These are phyloP conservation scores for Fusarium succisae DNA, from an alignment of 2,329 filamentous ascomycete species.

Conservation along the genomic window DNA sequence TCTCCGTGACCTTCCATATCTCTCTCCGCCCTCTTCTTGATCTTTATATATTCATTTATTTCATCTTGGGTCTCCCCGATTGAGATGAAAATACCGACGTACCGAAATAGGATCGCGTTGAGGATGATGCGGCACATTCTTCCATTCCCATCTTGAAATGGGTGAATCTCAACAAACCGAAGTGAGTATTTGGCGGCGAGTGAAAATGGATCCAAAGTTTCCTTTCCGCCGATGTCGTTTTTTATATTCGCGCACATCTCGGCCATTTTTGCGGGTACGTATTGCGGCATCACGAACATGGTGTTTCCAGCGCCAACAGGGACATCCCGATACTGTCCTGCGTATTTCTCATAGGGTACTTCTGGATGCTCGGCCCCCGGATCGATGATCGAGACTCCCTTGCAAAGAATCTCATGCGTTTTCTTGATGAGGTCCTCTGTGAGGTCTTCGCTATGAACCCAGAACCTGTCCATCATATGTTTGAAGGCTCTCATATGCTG, in stretches of 20 bases:
- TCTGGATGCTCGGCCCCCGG: neutral
- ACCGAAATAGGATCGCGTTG: conserved; percentile 48
- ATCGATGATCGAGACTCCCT: conserved; percentile 1
- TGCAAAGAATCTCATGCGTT: conserved; percentile 30
- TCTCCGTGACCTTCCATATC: conserved; percentile 43
- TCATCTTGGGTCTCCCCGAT: conserved; percentile 39
- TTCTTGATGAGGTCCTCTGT: conserved; percentile 33
- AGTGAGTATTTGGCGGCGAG: conserved; percentile 43
- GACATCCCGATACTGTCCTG: conserved; percentile 37
- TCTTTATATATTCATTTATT: conserved; percentile 30
- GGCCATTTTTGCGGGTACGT: conserved; percentile 40
- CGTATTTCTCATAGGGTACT: conserved; percentile 31
- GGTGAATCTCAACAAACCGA: conserved; percentile 50
- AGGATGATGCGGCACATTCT: conserved; percentile 50
- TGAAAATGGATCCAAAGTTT: conserved; percentile 43
- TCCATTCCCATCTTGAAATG: conserved; percentile 53
- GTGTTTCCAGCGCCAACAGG: conserved; percentile 39
- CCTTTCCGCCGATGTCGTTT: conserved; percentile 12
- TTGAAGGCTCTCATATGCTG: conserved; percentile 38
- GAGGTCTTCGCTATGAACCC: neutral
- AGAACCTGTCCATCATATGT: conserved; percentile 26
- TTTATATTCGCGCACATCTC: conserved; percentile 39
- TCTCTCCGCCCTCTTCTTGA: conserved; percentile 37
- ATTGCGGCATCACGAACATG: conserved; percentile 41
- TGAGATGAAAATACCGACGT: conserved; percentile 32